Evolutionary conservation across 768 basidiomycete species (phyloP).

Genomic region (Lactarius hatsudake): DNA sequence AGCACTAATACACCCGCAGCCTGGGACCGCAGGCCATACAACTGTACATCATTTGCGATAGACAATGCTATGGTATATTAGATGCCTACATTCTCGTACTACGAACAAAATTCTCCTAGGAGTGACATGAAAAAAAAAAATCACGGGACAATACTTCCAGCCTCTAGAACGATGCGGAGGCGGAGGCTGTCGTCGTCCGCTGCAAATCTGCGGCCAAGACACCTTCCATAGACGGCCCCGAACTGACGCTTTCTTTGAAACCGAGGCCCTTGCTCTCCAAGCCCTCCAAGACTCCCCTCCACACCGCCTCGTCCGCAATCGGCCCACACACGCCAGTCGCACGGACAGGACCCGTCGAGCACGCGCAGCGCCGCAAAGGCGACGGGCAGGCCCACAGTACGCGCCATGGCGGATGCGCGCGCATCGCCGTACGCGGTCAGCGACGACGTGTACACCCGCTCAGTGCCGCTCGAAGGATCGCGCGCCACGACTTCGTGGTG

Average conservation of each 20-base stretch:
- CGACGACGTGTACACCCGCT: constrained; percentile 64
- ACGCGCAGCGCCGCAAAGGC: constrained; percentile 76
- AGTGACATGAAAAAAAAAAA: background rate
- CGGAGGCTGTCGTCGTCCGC: constrained; percentile 5
- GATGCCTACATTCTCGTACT: background rate
- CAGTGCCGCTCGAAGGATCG: constrained; percentile 28
- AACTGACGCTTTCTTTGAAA: constrained; percentile 38
- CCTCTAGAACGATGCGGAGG: background rate
- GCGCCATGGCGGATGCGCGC: constrained; percentile 79
- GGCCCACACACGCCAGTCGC: constrained; percentile 71
- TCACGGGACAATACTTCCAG: background rate
- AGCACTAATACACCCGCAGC: background rate
- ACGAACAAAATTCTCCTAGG: background rate
- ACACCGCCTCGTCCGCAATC: constrained; percentile 54
- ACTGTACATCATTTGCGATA: constrained; percentile 3
- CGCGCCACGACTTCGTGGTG: constrained; percentile 74
- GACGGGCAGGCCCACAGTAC: constrained; percentile 84
- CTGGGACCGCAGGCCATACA: background rate
- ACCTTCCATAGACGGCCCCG: constrained; percentile 45
- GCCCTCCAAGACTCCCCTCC: constrained; percentile 56
- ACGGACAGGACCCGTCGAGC: constrained; percentile 51
- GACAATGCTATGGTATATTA: constrained; percentile 5
- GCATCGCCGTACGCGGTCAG: constrained; percentile 60
- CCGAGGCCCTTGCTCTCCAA: constrained; percentile 50
- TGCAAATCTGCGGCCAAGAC: constrained; percentile 21